Percentiles rank a stretch among this genome's conserved stretches.
Conservation (phyloP, 148 eudicot species). For the Persicaria maculosa region DNA sequence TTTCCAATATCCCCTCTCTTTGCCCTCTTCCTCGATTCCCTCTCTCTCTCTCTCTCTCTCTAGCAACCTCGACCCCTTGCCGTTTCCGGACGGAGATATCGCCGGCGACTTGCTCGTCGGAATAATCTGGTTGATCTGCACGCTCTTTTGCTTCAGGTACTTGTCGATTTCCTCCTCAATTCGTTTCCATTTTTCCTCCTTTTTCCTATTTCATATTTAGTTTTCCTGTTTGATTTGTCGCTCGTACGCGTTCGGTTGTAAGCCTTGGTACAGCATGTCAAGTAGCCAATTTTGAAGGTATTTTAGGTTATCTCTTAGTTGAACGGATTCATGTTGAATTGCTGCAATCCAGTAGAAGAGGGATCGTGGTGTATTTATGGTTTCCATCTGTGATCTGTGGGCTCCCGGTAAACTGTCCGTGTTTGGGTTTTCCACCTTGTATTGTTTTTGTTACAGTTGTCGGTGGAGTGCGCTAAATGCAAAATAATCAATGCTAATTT, state of each 20-base stretch:
- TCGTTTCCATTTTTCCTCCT: not conserved
- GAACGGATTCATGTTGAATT: not conserved
- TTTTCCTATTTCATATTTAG: not conserved
- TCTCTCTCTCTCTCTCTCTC: not conserved
- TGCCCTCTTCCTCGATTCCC: not conserved
- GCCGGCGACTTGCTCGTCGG: not conserved
- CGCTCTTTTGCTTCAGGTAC: not conserved
- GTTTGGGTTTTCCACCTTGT: not conserved
- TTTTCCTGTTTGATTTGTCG: not conserved
- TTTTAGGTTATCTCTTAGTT: not conserved
- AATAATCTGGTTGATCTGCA: slow-evolving; percentile 5
- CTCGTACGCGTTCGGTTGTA: not conserved
- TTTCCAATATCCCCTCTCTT: not conserved
- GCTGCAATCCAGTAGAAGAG: not conserved
- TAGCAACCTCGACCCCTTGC: not conserved
- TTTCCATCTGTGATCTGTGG: not conserved
- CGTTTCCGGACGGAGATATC: not conserved
- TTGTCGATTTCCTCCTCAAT: not conserved
- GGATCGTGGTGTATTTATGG: not conserved
- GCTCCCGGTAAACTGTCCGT: not conserved
- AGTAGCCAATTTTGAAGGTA: not conserved
- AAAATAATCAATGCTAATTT: not conserved
- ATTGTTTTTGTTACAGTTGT: not conserved
- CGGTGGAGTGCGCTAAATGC: not conserved
- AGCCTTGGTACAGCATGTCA: not conserved